Conservation (phyloP, 169 alveolate species). For the Neospora caninum region DNA sequence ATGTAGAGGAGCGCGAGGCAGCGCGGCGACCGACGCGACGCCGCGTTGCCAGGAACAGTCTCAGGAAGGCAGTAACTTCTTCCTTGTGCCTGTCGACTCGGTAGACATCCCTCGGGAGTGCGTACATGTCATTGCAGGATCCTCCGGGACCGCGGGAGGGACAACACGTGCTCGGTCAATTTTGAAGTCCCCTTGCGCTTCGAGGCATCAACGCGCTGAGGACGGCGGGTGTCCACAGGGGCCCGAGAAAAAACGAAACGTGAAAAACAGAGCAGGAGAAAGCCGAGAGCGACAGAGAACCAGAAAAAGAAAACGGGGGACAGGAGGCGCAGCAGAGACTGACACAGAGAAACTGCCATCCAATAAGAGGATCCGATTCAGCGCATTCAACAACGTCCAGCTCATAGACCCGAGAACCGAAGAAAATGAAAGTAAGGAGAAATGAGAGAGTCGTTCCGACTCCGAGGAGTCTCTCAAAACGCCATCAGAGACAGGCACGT, state of each 20-base stretch:
- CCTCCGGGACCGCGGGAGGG: neutral
- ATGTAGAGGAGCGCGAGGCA: neutral
- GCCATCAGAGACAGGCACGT: no score
- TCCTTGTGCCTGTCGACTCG: conserved; percentile 5
- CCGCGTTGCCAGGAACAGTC: neutral
- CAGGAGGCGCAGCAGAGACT: neutral
- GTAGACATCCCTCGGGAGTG: conserved; percentile 9
- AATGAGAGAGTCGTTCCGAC: neutral
- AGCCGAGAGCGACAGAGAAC: neutral
- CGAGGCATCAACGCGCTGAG: neutral
- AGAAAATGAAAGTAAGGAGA: neutral
- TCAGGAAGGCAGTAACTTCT: conserved; percentile 34
- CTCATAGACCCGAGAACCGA: conserved; percentile 15
- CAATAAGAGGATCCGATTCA: conserved; percentile 16
- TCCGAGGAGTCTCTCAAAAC: neutral
- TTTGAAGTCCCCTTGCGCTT: neutral
- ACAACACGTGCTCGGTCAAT: neutral
- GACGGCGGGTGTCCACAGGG: no score
- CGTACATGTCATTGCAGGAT: neutral
- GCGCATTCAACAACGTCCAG: conserved; percentile 45
- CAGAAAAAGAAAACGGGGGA: neutral
- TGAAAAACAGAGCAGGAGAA: no score
- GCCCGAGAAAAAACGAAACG: no score
- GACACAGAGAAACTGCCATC: neutral
- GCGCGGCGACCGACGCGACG: neutral